phyloP scores from a whole-genome alignment of 768 basidiomycete species.

The Termitomyces sp. region DNA sequence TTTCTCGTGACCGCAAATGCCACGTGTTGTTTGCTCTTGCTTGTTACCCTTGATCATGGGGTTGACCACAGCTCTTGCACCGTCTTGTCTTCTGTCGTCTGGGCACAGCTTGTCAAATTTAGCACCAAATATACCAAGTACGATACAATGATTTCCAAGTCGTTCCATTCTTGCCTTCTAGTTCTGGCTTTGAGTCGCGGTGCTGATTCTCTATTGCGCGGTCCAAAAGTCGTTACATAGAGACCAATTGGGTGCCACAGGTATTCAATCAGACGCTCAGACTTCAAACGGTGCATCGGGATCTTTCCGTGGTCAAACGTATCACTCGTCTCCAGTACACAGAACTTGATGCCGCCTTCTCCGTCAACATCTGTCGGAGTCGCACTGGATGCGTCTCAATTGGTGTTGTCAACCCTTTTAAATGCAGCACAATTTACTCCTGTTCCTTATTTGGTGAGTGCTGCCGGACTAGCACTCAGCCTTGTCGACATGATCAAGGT shows the following conservation, averaged over 20 bases:
- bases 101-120: not conserved
- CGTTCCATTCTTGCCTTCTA: not conserved
- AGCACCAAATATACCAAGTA: not conserved
- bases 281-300: not conserved
- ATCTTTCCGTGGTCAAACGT: not conserved
- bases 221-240: not conserved
- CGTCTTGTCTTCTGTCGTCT: not conserved
- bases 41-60: no score
- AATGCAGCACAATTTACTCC: conserved; percentile 4
- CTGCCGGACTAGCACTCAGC: not conserved
- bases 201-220: not conserved
- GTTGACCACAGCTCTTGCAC: not conserved
- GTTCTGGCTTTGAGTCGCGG: not conserved
- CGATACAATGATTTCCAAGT: not conserved
- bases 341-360: not conserved
- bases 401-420: not conserved
- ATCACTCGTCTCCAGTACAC: not conserved
- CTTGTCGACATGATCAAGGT: not conserved
- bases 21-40: no score
- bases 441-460: conserved; percentile 1
- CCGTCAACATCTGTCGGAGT: not conserved
- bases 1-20: no score
- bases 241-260: not conserved
- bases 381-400: not conserved
- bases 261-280: not conserved